These are phyloP conservation scores for Macroventuria anomochaeta DNA, from an alignment of 2,329 filamentous ascomycete genomes.

Conservation along the genomic window DNA sequence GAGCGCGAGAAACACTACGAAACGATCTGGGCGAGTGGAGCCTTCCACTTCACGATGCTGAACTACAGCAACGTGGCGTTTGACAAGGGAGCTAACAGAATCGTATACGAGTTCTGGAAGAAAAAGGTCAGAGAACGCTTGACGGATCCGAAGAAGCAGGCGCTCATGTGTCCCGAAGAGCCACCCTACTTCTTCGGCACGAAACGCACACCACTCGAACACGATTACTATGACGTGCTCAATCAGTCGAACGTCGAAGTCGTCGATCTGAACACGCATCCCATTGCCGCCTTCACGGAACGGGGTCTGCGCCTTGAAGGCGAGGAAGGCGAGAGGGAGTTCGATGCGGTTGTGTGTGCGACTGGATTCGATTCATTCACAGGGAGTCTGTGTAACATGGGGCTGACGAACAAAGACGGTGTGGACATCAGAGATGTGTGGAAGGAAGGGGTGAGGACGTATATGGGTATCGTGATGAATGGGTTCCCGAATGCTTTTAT, in stretches of 20 bases:
- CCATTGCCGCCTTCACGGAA: slow-evolving; percentile 56
- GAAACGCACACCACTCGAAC: slow-evolving; percentile 49
- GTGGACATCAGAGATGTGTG: slow-evolving; percentile 46
- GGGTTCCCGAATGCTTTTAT: slow-evolving; percentile 50
- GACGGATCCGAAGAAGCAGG: slow-evolving; percentile 48
- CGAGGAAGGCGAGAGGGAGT: slow-evolving; percentile 56
- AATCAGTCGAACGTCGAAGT: slow-evolving; percentile 56
- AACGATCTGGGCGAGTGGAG: slow-evolving; percentile 44
- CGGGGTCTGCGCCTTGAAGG: slow-evolving; percentile 58
- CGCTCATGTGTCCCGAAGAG: slow-evolving; percentile 50
- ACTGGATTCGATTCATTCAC: slow-evolving; percentile 54
- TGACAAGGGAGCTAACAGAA: slow-evolving; percentile 48
- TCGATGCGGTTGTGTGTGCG: slow-evolving; percentile 61
- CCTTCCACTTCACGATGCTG: slow-evolving; percentile 47
- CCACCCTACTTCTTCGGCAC: slow-evolving; percentile 52
- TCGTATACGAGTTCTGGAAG: slow-evolving; percentile 57
- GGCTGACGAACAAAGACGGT: slow-evolving; percentile 40
- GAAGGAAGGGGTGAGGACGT: slow-evolving; percentile 47
- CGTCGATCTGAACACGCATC: slow-evolving; percentile 47
- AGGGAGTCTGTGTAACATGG: slow-evolving; percentile 45
- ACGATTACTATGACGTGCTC: slow-evolving; percentile 51
- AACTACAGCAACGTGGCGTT: slow-evolving; percentile 45
- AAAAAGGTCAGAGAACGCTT: slow-evolving; percentile 50
- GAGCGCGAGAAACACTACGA: slow-evolving; percentile 28
- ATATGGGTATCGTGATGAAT: slow-evolving; percentile 49